Evolutionary conservation across 1,284 basidiomycete species (phyloP), one percentile per base, ranked within the genome.

Genomic region (Testicularia cyperi): DNA sequence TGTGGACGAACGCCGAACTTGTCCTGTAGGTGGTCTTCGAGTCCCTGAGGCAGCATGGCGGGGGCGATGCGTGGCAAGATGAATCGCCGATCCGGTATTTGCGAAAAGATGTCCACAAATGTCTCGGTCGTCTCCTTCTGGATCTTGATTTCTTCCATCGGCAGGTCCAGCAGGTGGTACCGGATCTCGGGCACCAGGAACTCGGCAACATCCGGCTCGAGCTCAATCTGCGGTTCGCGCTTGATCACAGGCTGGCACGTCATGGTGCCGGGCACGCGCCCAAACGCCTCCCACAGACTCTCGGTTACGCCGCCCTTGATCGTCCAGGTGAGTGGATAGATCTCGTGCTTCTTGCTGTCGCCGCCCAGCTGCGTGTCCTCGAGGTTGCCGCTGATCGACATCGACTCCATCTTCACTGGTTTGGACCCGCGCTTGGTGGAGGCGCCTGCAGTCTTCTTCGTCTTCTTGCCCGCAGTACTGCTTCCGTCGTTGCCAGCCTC

Each of bases 1-100:
- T 65, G 52, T 9, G 66, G 47, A 6, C 69, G 68, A 27, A 70
- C 60, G 4, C 58, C 71, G 24, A 68, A 75, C 5, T 57, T 61
- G 39, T 75, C 72, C 23, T 51, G 34, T 16, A 75, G 42, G 31
- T 75, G 71, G 6, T 74, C 71, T 26, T 60, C 64, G 14, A 75
- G 53, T 4, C 70, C 69, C 14, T 31, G 41, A 1, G 72, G 72
- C 22, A 68, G 25, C 1, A 55, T 30, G 2, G 36, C 37, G 1
- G 51, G 49, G 0, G 46, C 36, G 0, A 68, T 30, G 13, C 38
- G 38, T 1, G 44, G 48, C 6, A 60, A 38, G 6, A 63, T 54
- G 25, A 54, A 49, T 16, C 51, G 47, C 23, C 53, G 40, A 18
- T 58, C 45, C 1, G 70, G 68, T 38, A 62, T 54, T 35, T 57